phyloP scores from a whole-genome alignment of 441 rosid genomes.

The Erodium chrysanthum region DNA sequence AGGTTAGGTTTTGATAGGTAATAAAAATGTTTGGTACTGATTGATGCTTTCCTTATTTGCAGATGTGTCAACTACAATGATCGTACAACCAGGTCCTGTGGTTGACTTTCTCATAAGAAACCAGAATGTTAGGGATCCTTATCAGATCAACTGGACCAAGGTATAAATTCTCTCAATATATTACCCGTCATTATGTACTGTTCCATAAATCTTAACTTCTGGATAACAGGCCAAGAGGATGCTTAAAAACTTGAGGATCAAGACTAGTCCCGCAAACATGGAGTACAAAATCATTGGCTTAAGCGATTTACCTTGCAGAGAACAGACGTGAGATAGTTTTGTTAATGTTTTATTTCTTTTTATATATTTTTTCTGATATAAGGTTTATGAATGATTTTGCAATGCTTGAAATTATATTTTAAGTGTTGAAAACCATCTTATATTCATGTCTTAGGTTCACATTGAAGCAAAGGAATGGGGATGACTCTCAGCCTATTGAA shows the following conservation, averaged over 20 bases:
- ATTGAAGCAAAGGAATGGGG: slow-evolving; percentile 36
- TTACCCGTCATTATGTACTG: not conserved
- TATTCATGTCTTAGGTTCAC: slow-evolving; percentile 35
- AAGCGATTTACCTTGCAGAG: slow-evolving; percentile 49
- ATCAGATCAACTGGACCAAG: slow-evolving; percentile 55
- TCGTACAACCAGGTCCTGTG: slow-evolving; percentile 69
- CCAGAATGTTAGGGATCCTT: slow-evolving; percentile 53
- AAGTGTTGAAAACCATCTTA: not conserved
- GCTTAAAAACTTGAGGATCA: slow-evolving; percentile 65
- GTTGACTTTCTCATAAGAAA: slow-evolving; percentile 57
- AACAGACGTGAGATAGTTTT: slow-evolving; percentile 34
- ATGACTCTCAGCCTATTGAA: slow-evolving; percentile 26
- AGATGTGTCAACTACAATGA: slow-evolving; percentile 82
- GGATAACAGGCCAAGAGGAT: slow-evolving; percentile 46
- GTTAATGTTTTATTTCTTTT: not conserved
- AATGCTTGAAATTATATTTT: not conserved
- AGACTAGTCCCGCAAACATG: slow-evolving; percentile 44
- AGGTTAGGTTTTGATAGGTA: not conserved
- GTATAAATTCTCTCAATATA: slow-evolving; percentile 22
- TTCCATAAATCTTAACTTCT: not conserved
- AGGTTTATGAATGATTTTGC: not conserved
- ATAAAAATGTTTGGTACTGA: too few species aligned
- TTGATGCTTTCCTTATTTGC: not conserved
- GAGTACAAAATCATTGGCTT: slow-evolving; percentile 67
- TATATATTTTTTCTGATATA: not conserved